These are phyloP conservation scores for Epichloe hybrida DNA, from an alignment of 2,329 filamentous ascomycete genomes.

Conservation along the genomic window DNA sequence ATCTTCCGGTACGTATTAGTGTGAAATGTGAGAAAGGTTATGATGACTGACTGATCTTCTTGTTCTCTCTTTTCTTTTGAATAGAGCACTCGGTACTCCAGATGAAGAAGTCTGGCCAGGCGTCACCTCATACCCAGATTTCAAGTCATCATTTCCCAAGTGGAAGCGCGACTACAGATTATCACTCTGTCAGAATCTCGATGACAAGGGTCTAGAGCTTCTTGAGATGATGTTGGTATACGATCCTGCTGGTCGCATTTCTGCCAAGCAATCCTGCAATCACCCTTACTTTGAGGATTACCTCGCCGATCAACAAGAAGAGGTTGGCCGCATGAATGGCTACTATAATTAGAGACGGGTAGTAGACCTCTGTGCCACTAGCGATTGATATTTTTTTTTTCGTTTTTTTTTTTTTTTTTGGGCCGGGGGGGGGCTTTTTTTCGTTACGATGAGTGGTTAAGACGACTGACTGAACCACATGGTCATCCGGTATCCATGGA, in stretches of 20 bases:
- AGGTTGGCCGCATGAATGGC: slow-evolving; percentile 18
- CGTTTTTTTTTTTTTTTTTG: neutral
- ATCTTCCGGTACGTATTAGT: slow-evolving; percentile 54
- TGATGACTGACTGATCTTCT: neutral
- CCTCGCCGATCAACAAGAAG: slow-evolving; percentile 16
- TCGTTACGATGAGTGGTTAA: neutral
- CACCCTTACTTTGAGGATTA: slow-evolving; percentile 64
- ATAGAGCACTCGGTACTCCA: slow-evolving; percentile 66
- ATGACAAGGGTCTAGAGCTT: slow-evolving; percentile 57
- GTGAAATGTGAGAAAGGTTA: neutral
- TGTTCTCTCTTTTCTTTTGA: neutral
- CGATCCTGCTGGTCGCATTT: slow-evolving; percentile 75
- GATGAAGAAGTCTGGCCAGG: slow-evolving; percentile 75
- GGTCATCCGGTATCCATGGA: too few relatives aligned
- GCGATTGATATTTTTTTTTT: slow-evolving; percentile 7
- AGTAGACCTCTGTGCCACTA: slow-evolving; percentile 11
- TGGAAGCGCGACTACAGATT: slow-evolving; percentile 61
- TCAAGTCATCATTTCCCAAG: slow-evolving; percentile 84
- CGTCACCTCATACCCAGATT: slow-evolving; percentile 89
- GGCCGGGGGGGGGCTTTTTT: too few relatives aligned
- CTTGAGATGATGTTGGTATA: slow-evolving; percentile 64
- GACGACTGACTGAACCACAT: neutral
- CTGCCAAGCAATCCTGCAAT: slow-evolving; percentile 72
- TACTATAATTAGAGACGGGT: slow-evolving; percentile 23
- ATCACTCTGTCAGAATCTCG: slow-evolving; percentile 57